Percentiles rank a stretch among this genome's conserved stretches.
Evolutionary conservation across 2,329 filamentous ascomycete species (phyloP).

Genomic region (Cadophora malorum): DNA sequence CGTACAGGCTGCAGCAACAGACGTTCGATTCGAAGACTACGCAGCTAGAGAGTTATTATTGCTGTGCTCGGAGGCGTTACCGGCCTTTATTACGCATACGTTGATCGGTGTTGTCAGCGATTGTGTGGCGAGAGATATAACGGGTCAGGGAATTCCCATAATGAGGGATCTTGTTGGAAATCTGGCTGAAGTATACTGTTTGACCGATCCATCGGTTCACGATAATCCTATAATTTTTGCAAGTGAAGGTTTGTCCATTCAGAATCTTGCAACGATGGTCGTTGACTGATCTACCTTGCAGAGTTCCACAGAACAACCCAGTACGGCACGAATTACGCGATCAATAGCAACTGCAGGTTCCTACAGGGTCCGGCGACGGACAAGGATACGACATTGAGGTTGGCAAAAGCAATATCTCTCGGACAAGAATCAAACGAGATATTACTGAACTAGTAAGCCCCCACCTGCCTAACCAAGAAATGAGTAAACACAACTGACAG

Average conservation of each 20-base stretch:
- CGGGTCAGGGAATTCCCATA: slow-evolving; percentile 66
- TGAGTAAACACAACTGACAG: not conserved
- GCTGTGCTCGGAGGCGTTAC: slow-evolving; percentile 62
- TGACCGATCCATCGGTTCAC: slow-evolving; percentile 72
- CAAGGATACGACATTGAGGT: slow-evolving; percentile 61
- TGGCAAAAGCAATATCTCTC: slow-evolving; percentile 64
- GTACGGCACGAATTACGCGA: slow-evolving; percentile 73
- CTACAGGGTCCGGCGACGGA: slow-evolving; percentile 76
- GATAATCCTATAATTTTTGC: slow-evolving; percentile 80
- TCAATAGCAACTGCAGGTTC: slow-evolving; percentile 79
- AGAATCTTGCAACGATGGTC: not conserved
- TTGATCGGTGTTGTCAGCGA: slow-evolving; percentile 71
- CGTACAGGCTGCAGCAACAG: slow-evolving; percentile 32
- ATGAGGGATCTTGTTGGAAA: slow-evolving; percentile 73
- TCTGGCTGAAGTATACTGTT: slow-evolving; percentile 75
- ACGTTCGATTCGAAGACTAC: slow-evolving; percentile 38
- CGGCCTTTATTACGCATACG: slow-evolving; percentile 71
- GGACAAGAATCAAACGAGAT: slow-evolving; percentile 75
- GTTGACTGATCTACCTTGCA: slow-evolving; percentile 42
- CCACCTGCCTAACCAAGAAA: not conserved
- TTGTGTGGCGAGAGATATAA: slow-evolving; percentile 71
- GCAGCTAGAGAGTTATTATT: slow-evolving; percentile 34
- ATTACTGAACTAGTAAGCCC: slow-evolving; percentile 68
- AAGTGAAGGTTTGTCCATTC: slow-evolving; percentile 63
- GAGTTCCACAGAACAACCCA: slow-evolving; percentile 77